phyloP scores from a whole-genome alignment of 2,329 filamentous ascomycete genomes.

The Leptosphaerulina australis region DNA sequence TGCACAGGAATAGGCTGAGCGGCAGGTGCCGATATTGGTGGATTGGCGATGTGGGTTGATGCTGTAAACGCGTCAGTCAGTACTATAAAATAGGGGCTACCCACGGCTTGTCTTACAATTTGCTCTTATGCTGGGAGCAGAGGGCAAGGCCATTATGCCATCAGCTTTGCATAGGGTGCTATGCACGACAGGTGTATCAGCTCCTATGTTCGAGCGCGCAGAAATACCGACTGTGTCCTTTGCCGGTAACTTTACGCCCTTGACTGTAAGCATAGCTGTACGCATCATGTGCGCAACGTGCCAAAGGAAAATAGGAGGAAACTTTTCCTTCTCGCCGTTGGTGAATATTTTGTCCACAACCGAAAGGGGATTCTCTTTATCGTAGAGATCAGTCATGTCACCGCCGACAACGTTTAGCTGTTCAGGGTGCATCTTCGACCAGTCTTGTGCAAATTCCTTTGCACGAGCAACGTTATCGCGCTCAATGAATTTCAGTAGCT shows the following conservation, averaged over 20 bases:
- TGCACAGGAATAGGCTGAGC: not conserved
- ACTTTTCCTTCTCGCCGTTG: conserved; percentile 29
- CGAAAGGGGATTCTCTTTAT: conserved; percentile 24
- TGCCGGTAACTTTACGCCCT: not conserved
- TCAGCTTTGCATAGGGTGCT: not conserved
- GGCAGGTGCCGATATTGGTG: not conserved
- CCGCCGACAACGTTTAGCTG: conserved; percentile 26
- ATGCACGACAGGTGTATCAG: not conserved
- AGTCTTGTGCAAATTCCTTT: conserved; percentile 30
- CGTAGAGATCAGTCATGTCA: conserved; percentile 24
- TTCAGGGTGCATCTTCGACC: conserved; percentile 28
- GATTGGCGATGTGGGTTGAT: not conserved
- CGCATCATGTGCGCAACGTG: conserved; percentile 36
- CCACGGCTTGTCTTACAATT: conserved; percentile 21
- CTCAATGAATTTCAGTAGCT: conserved; percentile 38
- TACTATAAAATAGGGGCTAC: not conserved
- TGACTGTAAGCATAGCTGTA: conserved; percentile 17
- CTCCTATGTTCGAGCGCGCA: not conserved
- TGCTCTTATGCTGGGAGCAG: not conserved
- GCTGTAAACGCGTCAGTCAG: conserved; percentile 23
- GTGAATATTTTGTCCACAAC: conserved; percentile 41
- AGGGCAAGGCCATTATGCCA: not conserved
- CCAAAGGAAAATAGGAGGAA: conserved; percentile 40
- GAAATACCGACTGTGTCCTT: not conserved
- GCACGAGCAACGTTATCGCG: conserved; percentile 30